Evolutionary conservation across 1,284 basidiomycete species (phyloP).

Genomic region (Apiotrichum veenhuisii): DNA sequence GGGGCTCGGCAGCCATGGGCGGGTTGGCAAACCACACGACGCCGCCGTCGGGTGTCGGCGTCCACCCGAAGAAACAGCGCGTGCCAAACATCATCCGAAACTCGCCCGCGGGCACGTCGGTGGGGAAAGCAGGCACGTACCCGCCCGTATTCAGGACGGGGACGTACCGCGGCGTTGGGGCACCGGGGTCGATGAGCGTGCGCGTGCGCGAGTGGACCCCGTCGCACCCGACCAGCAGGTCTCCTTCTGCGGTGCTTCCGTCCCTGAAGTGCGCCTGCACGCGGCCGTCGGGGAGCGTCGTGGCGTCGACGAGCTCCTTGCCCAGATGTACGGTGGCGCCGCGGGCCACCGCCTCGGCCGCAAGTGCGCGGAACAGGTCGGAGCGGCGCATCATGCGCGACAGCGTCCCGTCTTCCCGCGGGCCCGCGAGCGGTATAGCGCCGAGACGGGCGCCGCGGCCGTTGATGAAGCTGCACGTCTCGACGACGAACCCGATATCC

Average conservation of each 20-base stretch:
- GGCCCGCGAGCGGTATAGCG: background rate
- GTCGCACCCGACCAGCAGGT: conserved; percentile 23
- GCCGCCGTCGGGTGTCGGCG: background rate
- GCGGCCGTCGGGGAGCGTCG: background rate
- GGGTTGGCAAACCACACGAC: background rate
- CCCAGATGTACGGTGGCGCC: background rate
- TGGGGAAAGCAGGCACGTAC: background rate
- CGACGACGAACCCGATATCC: background rate
- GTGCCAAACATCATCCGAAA: background rate
- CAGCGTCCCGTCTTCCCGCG: background rate
- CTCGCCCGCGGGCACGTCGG: background rate
- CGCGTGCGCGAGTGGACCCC: conserved; percentile 12
- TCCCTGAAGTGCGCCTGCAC: conserved; percentile 20
- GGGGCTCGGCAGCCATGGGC: background rate
- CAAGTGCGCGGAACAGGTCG: background rate
- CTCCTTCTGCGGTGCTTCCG: conserved; percentile 17
- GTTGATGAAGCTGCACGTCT: background rate
- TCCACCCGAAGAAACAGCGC: background rate
- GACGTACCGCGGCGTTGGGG: background rate
- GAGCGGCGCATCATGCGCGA: background rate
- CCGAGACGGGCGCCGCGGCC: background rate
- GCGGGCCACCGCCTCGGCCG: background rate
- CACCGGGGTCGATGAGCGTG: conserved; percentile 2
- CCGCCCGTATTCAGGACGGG: background rate
- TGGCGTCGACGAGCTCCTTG: conserved; percentile 1